Evolutionary conservation across 495 filamentous ascomycete species (phyloP).

Genomic region (Penicillium herquei): DNA sequence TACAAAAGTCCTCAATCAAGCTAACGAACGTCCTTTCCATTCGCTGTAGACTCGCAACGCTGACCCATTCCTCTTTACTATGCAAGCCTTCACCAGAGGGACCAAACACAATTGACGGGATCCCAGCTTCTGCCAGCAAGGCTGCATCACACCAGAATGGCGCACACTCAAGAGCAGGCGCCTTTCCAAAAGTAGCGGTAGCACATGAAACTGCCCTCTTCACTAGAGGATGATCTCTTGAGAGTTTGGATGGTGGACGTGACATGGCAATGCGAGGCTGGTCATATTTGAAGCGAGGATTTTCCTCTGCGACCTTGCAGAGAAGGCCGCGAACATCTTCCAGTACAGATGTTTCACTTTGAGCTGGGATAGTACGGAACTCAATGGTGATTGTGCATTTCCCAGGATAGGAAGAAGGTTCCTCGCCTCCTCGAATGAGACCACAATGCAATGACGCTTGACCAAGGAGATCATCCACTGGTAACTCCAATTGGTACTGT

Average conservation of each 20-base stretch:
- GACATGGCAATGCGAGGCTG: conserved; percentile 32
- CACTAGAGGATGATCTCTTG: conserved; percentile 34
- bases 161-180: conserved; percentile 18
- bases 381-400: conserved; percentile 44
- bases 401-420: conserved; percentile 46
- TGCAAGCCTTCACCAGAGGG: conserved; percentile 43
- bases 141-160: conserved; percentile 48
- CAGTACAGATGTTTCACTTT: conserved; percentile 30
- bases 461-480: conserved; percentile 29
- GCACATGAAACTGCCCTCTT: conserved; percentile 21
- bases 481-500: conserved; percentile 31
- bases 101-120: conserved; percentile 43
- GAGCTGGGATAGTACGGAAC: conserved; percentile 41
- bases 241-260: conserved; percentile 34
- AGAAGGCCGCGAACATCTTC: conserved; percentile 27
- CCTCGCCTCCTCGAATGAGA: conserved; percentile 47
- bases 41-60: conserved; percentile 32
- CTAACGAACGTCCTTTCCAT: conserved; percentile 21
- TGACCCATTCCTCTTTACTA: conserved; percentile 46
- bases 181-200: conserved; percentile 11
- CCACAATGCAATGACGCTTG: conserved; percentile 42
- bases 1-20: conserved; percentile 31
- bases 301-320: conserved; percentile 15
- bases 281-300: conserved; percentile 25
- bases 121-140: conserved; percentile 35